These are phyloP conservation scores for Vitis rotundifolia DNA, from an alignment of 164 flowering plant species.

Conservation along the genomic window DNA sequence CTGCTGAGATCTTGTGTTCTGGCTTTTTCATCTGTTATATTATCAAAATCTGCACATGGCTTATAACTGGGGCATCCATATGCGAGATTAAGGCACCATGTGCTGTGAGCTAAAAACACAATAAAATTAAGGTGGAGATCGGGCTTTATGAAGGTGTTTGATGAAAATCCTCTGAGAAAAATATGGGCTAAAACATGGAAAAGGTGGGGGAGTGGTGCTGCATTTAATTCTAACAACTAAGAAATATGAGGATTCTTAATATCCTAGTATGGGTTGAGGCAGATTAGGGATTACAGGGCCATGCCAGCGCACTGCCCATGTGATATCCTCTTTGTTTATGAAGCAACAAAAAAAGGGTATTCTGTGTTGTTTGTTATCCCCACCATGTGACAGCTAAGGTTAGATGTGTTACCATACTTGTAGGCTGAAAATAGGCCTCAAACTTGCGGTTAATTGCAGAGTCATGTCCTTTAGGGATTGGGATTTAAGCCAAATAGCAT, in stretches of 20 bases:
- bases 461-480: too few species aligned
- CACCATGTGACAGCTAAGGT: slow-evolving; percentile 13
- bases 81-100: slow-evolving; percentile 17
- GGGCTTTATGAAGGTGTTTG: slow-evolving; percentile 13
- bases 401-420: neutral
- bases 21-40: neutral
- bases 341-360: slow-evolving; percentile 13
- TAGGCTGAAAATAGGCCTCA: neutral
- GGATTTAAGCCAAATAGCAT: too few species aligned
- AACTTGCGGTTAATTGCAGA: neutral
- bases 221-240: slow-evolving; percentile 23
- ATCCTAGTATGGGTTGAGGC: neutral
- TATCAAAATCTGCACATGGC: neutral
- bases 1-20: neutral
- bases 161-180: neutral
- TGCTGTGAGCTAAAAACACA: slow-evolving; percentile 11
- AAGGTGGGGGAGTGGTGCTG: slow-evolving; percentile 1
- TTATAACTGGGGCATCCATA: slow-evolving; percentile 10
- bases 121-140: neutral
- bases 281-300: slow-evolving; percentile 14
- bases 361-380: neutral
- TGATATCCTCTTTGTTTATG: slow-evolving; percentile 30
- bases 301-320: slow-evolving; percentile 48
- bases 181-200: neutral
- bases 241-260: slow-evolving; percentile 15